These are phyloP conservation scores for Heracleum sosnowskyi DNA, from an alignment of 129 eudicot genomes.

Conservation along the genomic window DNA sequence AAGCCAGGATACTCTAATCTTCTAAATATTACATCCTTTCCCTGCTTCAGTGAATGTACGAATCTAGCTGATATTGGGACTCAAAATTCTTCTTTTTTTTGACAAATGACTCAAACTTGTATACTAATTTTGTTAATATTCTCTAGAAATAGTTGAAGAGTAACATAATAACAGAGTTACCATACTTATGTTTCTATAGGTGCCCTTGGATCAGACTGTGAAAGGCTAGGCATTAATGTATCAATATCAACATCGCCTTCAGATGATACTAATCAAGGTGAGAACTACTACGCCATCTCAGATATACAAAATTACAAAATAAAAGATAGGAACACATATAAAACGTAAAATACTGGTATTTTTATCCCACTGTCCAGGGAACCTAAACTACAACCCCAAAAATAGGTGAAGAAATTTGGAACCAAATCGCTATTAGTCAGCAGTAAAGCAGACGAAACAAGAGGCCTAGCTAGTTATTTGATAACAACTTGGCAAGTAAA, in stretches of 20 bases:
- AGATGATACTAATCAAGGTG: constrained; percentile 33
- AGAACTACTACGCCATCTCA: constrained; percentile 12
- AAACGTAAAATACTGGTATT: too few relatives aligned
- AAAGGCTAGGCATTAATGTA: constrained; percentile 46
- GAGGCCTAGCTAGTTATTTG: background rate
- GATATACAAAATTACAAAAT: background rate
- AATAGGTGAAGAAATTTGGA: background rate
- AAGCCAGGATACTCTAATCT: constrained; percentile 52
- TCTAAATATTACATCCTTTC: constrained; percentile 57
- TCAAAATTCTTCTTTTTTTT: too few relatives aligned
- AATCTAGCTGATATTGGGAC: background rate
- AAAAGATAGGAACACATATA: background rate
- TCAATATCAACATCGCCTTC: constrained; percentile 27
- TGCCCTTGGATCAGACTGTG: constrained; percentile 60
- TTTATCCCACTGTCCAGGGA: too few relatives aligned
- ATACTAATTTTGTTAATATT: background rate
- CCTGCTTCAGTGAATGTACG: constrained; percentile 79
- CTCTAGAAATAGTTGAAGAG: background rate
- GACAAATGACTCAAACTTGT: background rate
- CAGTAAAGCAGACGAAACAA: background rate
- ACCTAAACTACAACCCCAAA: background rate
- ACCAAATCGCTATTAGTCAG: background rate
- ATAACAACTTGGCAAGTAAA: background rate
- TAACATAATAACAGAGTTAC: background rate
- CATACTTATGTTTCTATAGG: constrained; percentile 27